phyloP scores from a whole-genome alignment of 2,329 filamentous ascomycete genomes.

The Phialophora macrospora region DNA sequence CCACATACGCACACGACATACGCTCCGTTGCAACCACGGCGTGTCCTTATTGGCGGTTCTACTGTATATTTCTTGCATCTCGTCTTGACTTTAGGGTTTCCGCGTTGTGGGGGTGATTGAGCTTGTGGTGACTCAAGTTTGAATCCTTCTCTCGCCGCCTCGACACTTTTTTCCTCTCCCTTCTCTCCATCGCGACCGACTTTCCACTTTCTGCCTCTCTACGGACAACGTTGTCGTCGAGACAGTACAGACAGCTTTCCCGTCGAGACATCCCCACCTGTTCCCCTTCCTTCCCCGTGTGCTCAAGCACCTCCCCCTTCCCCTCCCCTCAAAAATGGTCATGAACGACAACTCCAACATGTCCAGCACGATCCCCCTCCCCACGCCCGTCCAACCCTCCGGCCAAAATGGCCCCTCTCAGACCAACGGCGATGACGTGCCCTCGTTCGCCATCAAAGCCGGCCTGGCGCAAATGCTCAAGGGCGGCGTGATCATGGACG shows the following conservation, averaged over 20 bases:
- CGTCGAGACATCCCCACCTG: conserved; percentile 3
- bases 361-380: conserved; percentile 25
- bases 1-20: background rate
- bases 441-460: conserved; percentile 86
- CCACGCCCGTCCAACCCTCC: conserved; percentile 1
- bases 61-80: background rate
- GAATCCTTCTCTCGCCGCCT: background rate
- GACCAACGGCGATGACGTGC: conserved; percentile 40
- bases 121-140: conserved; percentile 6
- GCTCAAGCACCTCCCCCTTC: background rate
- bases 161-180: background rate
- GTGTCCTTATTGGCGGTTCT: conserved; percentile 3
- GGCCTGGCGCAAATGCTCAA: conserved; percentile 98
- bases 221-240: too few relatives aligned
- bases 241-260: background rate
- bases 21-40: background rate
- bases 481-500: conserved; percentile 99
- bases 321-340: conserved; percentile 25
- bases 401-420: conserved; percentile 12
- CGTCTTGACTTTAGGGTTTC: background rate
- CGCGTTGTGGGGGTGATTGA: conserved; percentile 1
- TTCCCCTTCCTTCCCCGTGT: background rate
- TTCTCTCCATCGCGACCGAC: background rate
- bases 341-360: conserved; percentile 39
- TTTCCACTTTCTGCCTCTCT: background rate